A percentile compares a stretch with the other conserved stretches of the same genome.
Evolutionary conservation across 2,329 filamentous ascomycete genomes (phyloP).

Genomic region (Juglanconis sp.): DNA sequence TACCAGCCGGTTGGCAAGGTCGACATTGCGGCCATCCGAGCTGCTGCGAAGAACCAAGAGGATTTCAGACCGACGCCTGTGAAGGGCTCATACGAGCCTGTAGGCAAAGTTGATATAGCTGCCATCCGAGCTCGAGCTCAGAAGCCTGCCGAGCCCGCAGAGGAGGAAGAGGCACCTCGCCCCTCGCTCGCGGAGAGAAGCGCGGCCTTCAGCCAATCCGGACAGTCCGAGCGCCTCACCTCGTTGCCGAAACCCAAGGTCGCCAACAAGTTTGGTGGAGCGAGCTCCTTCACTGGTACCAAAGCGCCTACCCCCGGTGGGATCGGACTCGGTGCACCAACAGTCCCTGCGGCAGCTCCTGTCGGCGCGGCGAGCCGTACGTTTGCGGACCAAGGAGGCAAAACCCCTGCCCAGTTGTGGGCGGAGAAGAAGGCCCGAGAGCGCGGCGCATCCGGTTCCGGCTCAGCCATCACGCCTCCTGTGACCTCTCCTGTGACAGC

Average conservation of each 20-base stretch:
- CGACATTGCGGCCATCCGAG: slow-evolving; percentile 89
- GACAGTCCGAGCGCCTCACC: slow-evolving; percentile 74
- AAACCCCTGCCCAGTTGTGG: slow-evolving; percentile 96
- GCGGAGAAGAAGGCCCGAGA: slow-evolving; percentile 93
- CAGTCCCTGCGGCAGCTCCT: slow-evolving; percentile 57
- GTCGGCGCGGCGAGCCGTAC: slow-evolving; percentile 83
- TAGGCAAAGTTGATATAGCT: slow-evolving; percentile 96
- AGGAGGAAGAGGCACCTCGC: slow-evolving; percentile 36
- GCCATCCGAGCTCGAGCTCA: slow-evolving; percentile 85
- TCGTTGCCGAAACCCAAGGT: slow-evolving; percentile 93
- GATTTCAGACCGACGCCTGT: slow-evolving; percentile 82
- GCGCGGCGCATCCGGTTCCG: slow-evolving; percentile 50
- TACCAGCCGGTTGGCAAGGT: slow-evolving; percentile 97
- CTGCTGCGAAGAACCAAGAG: slow-evolving; percentile 62
- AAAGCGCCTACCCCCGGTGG: slow-evolving; percentile 79
- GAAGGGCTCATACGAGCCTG: slow-evolving; percentile 89
- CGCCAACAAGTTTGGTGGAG: slow-evolving; percentile 77
- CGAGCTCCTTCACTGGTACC: slow-evolving; percentile 75
- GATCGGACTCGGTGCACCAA: slow-evolving; percentile 58
- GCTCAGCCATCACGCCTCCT: slow-evolving; percentile 40
- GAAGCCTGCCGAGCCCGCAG: slow-evolving; percentile 50
- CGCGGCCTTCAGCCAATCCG: slow-evolving; percentile 61
- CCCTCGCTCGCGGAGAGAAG: slow-evolving; percentile 73
- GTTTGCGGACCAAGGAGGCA: slow-evolving; percentile 91
- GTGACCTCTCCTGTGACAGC: slow-evolving; percentile 54